Percentiles rank a stretch among this genome's conserved stretches.
phyloP scores from a whole-genome alignment of 768 basidiomycete species.

The Trametes villosa region DNA sequence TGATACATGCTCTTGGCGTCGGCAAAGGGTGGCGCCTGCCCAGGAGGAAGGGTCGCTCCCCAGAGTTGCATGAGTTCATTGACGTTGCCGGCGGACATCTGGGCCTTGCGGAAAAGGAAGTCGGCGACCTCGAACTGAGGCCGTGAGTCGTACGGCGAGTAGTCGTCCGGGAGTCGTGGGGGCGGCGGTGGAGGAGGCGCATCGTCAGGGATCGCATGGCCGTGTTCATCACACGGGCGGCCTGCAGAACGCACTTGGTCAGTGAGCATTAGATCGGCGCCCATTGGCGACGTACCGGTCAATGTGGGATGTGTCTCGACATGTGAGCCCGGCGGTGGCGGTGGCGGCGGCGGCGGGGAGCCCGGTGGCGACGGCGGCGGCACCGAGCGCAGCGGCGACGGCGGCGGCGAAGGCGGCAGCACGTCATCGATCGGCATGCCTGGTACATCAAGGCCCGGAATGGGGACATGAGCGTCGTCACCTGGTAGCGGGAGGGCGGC shows the following conservation, averaged over 20 bases:
- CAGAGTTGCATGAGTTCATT: constrained; percentile 22
- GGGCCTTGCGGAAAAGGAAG: constrained; percentile 11
- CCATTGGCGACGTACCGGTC: no score
- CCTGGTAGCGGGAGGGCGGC: no score
- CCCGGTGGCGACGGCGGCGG: no score
- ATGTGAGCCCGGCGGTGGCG: no score
- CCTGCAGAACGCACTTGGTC: background rate
- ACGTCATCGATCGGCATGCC: no score
- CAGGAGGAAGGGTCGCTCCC: constrained; percentile 2
- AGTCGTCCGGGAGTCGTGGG: background rate
- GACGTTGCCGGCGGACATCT: constrained; percentile 18
- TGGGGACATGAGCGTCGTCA: no score
- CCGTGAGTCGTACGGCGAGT: constrained; percentile 15
- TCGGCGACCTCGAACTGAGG: constrained; percentile 26
- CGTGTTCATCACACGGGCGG: background rate
- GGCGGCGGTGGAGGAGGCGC: no score
- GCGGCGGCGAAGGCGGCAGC: no score
- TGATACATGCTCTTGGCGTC: constrained; percentile 27
- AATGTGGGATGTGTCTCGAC: background rate
- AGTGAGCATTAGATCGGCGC: no score
- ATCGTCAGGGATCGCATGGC: background rate
- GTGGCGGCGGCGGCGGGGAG: no score
- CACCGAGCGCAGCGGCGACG: no score
- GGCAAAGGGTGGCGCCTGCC: background rate
- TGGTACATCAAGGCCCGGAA: no score